Conservation (phyloP, 148 eudicot species). For the Chenopodium formosanum region DNA sequence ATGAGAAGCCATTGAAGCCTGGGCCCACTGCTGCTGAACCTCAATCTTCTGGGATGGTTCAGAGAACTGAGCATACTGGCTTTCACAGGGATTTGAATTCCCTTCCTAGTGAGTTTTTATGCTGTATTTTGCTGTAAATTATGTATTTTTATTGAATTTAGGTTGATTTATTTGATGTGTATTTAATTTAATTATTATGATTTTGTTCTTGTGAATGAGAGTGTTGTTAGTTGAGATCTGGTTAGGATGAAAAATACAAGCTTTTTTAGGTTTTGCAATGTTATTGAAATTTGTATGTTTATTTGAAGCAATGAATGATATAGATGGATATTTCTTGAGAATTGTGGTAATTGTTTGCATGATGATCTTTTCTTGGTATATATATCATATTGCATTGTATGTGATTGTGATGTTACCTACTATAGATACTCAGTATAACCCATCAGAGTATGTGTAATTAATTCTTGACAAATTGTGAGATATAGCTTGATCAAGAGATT, state of each 20-base stretch:
- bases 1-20: constrained; percentile 41
- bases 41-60: constrained; percentile 18
- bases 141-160: background rate
- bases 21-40: constrained; percentile 12
- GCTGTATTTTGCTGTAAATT: constrained; percentile 1
- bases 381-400: background rate
- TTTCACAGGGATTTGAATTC: constrained; percentile 45
- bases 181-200: background rate
- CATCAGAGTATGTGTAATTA: background rate
- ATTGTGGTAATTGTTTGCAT: background rate
- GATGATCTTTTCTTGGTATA: background rate
- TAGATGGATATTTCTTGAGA: background rate
- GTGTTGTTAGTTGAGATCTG: constrained; percentile 12
- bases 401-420: background rate
- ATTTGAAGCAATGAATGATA: background rate
- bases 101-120: constrained; percentile 51
- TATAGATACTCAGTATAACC: background rate
- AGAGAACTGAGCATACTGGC: constrained; percentile 25
- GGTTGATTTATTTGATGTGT: background rate
- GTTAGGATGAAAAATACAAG: background rate
- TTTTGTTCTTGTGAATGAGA: constrained; percentile 6
- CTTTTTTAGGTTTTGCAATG: background rate
- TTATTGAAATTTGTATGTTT: background rate
- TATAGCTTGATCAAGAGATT: background rate
- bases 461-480: background rate